Evolutionary conservation across 2,329 filamentous ascomycete species (phyloP).

Genomic region (Calonectria hongkongensis): DNA sequence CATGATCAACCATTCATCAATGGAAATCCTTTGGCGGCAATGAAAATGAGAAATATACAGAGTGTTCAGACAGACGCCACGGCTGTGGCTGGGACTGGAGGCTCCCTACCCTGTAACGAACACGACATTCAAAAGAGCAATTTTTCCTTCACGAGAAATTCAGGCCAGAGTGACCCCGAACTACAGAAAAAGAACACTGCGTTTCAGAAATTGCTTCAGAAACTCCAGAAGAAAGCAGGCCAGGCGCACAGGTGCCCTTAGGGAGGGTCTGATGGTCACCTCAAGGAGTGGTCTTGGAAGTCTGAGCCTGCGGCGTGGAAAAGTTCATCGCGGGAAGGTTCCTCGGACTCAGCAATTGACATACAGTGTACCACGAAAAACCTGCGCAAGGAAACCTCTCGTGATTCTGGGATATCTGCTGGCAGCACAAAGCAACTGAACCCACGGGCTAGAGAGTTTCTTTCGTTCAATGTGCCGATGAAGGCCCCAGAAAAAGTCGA

Average conservation of each 20-base stretch:
- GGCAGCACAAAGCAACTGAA: conserved; percentile 52
- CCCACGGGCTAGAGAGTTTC: conserved; percentile 59
- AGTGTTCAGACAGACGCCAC: neutral
- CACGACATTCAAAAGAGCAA: neutral
- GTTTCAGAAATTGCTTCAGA: conserved; percentile 56
- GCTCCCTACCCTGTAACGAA: neutral
- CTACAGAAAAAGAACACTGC: conserved; percentile 46
- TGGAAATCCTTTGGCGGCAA: neutral
- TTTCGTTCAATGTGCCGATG: conserved; percentile 51
- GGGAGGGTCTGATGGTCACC: conserved; percentile 6
- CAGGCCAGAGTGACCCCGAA: conserved; percentile 26
- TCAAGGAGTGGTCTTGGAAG: conserved; percentile 32
- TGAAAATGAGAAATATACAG: neutral
- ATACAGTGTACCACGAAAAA: neutral
- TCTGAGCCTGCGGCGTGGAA: neutral
- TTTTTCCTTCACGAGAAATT: neutral
- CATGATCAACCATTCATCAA: neutral
- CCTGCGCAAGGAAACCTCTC: conserved; percentile 39
- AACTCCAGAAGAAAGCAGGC: conserved; percentile 46
- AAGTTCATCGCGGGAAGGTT: neutral
- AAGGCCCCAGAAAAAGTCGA: neutral
- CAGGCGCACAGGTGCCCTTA: conserved; percentile 18
- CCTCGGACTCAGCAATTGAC: conserved; percentile 38
- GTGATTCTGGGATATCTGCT: conserved; percentile 47
- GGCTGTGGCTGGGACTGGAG: neutral